These are phyloP conservation scores for Blastocystis sp. DNA, from an alignment of 352 stramenopile species.

Conservation along the genomic window DNA sequence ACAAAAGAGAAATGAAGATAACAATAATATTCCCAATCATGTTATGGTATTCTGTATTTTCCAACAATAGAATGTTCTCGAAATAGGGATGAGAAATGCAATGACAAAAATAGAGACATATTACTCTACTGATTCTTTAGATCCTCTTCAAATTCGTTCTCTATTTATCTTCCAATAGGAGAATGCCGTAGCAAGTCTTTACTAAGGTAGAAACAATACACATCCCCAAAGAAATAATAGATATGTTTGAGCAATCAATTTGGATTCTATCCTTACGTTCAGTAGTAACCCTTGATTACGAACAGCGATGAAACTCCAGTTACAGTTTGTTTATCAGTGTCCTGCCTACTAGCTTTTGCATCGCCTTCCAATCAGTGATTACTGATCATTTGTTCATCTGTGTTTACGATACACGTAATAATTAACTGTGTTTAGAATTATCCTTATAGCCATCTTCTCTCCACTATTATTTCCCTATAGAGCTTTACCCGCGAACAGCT, in stretches of 20 bases:
- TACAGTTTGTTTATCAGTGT: neutral
- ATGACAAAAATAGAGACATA: neutral
- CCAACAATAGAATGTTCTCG: constrained; percentile 43
- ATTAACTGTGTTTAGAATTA: neutral
- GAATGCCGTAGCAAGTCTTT: no score
- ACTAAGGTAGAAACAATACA: no score
- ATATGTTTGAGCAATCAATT: no score
- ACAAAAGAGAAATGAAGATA: neutral
- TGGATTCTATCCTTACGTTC: no score
- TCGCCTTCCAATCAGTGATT: neutral
- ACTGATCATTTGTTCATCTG: neutral
- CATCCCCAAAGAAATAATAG: no score
- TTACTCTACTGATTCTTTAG: no score
- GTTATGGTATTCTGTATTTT: neutral
- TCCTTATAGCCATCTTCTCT: neutral
- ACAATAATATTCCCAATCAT: constrained; percentile 4
- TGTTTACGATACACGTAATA: no score
- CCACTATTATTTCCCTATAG: neutral
- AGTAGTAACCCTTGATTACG: no score
- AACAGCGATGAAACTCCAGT: no score
- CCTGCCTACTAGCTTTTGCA: neutral
- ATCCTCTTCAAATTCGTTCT: no score
- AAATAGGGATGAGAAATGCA: constrained; percentile 49
- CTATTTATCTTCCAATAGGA: no score
- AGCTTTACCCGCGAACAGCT: neutral